Evolutionary conservation across 2,329 filamentous ascomycete genomes (phyloP).

Genomic region (Zymoseptoria ardabiliae): DNA sequence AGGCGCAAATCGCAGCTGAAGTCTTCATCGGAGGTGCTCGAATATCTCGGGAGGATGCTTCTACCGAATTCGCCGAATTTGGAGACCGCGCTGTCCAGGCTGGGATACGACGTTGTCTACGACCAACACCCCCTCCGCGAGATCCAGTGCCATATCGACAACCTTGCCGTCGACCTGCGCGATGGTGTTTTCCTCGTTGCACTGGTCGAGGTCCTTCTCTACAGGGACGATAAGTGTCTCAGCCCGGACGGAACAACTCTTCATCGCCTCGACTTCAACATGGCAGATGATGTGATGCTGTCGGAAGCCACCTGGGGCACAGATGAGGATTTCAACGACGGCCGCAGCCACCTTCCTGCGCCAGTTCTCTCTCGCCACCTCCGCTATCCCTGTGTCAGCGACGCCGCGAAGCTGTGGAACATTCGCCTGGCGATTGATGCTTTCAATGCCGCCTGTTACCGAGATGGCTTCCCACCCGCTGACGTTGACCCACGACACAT

Average conservation of each 20-base stretch:
- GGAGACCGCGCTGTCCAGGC: constrained; percentile 46
- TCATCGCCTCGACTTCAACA: constrained; percentile 33
- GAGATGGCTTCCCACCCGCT: constrained; percentile 8
- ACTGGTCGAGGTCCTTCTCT: constrained; percentile 50
- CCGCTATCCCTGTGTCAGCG: constrained; percentile 50
- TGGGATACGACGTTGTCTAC: constrained; percentile 50
- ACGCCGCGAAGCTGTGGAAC: constrained; percentile 53
- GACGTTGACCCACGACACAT: constrained; percentile 50
- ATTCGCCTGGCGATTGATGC: constrained; percentile 51
- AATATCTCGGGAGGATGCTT: constrained; percentile 46
- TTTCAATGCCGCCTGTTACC: constrained; percentile 30
- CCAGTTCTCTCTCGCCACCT: constrained; percentile 48
- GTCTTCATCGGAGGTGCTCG: constrained; percentile 48
- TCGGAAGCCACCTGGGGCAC: constrained; percentile 28
- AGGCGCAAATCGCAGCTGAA: constrained; percentile 46
- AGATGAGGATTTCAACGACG: constrained; percentile 26
- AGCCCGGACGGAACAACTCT: neutral
- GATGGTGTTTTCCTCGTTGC: constrained; percentile 55
- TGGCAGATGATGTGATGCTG: constrained; percentile 40
- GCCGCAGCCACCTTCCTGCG: constrained; percentile 12
- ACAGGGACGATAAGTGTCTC: neutral
- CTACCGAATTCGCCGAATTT: constrained; percentile 54
- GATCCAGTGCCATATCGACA: constrained; percentile 50
- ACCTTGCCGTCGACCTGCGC: constrained; percentile 55
- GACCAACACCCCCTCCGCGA: constrained; percentile 53